Evolutionary conservation across 2,329 filamentous ascomycete genomes (phyloP), one percentile per base, ranked within the genome.

Genomic region (Helicocarpus griseus): DNA sequence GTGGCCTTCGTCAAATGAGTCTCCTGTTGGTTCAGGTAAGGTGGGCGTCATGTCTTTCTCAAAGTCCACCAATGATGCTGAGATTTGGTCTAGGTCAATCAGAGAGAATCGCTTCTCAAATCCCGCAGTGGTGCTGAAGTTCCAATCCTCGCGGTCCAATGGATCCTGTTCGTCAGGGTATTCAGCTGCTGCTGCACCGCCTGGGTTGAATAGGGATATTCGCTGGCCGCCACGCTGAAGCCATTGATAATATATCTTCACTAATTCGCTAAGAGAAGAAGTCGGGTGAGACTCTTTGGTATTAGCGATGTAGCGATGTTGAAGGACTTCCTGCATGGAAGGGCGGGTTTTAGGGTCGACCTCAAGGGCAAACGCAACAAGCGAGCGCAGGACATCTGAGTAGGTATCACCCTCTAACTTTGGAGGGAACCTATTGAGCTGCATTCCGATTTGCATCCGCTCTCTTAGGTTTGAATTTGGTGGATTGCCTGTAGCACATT

Each of bases 41-140:
- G 50, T 54, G 40, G 49, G 55, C 56, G 39, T 61, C 54, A 41
- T 59, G 48, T 71, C 63, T 60, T 71, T 59, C 61, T 74, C 67
- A 49, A 72, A 59, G 41, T 69, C 66, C 14, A 70, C 68, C 46
- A 77, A 65, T 1, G 73, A 74, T 48, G 75, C 73, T 13, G 67
- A 65, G 35, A 76, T 64, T 53, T 74, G 66, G 55, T 74, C 67
- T 7, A 73, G 56, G 54, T 72, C 66, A 44, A 76, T 69, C 39
- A 74, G 68, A 2, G 74, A 75, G 46, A 75, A 73, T 31, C 73
- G 62, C 51, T 72, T 69, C 55, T 83, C 77, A 56, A 83, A 83
- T 13, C 78, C 76, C 56, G 79, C 78, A 2, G 79, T 82, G 4
- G 79, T 81, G 58, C 79, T 83, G 61, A 84, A 84, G 52, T 81